Evolutionary conservation across 179 eudicot genomes (phyloP).

Genomic region (Actinidia arguta): DNA sequence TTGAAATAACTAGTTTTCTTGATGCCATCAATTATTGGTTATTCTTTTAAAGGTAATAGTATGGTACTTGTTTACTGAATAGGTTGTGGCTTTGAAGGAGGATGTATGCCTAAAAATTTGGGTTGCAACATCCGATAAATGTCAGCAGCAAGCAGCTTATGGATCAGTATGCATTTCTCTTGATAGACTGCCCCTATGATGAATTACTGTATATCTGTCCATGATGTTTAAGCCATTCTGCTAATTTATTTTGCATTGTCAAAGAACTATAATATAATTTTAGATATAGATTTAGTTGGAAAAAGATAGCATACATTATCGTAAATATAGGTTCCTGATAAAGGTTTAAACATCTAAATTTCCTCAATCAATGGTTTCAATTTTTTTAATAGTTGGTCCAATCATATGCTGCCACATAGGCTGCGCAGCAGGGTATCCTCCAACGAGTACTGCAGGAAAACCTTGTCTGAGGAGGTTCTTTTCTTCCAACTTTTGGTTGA

Average conservation of each 20-base stretch:
- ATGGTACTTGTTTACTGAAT: slow-evolving; percentile 19
- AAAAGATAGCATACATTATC: background rate
- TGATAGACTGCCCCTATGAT: background rate
- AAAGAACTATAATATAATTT: background rate
- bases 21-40: slow-evolving; percentile 3
- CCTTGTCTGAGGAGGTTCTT: too few species aligned
- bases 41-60: background rate
- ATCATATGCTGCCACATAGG: too few species aligned
- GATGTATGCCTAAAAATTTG: slow-evolving; percentile 97
- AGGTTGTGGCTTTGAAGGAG: slow-evolving; percentile 93
- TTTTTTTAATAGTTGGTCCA: background rate
- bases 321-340: background rate
- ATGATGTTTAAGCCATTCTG: background rate
- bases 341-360: background rate
- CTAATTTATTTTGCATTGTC: background rate
- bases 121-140: slow-evolving; percentile 94
- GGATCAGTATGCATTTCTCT: slow-evolving; percentile 72
- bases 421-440: too few species aligned
- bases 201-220: background rate
- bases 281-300: background rate
- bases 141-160: slow-evolving; percentile 87
- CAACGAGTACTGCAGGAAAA: too few species aligned
- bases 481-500: too few species aligned
- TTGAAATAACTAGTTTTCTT: background rate
- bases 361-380: background rate